phyloP scores from a whole-genome alignment of 2,329 filamentous ascomycete species.

The Gyromitra esculenta region DNA sequence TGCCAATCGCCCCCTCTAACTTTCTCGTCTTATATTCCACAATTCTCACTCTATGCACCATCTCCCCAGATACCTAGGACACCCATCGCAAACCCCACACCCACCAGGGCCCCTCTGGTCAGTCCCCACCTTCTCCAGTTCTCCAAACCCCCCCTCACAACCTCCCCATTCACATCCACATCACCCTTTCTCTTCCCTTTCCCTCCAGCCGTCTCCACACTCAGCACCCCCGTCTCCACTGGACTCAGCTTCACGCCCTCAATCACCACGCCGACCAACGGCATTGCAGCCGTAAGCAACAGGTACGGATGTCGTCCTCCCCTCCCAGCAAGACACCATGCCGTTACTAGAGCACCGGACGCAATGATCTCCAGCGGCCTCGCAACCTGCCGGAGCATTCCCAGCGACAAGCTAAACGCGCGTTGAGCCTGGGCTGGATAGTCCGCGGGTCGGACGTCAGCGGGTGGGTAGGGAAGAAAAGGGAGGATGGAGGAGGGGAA shows the following conservation, averaged over 20 bases:
- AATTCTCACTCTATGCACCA: slow-evolving; percentile 25
- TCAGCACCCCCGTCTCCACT: slow-evolving; percentile 49
- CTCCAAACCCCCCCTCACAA: slow-evolving; percentile 51
- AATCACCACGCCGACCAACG: slow-evolving; percentile 36
- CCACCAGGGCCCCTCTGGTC: slow-evolving; percentile 49
- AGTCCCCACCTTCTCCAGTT: slow-evolving; percentile 52
- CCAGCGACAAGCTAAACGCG: slow-evolving; percentile 50
- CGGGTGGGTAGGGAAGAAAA: slow-evolving; percentile 34
- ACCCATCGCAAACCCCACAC: slow-evolving; percentile 48
- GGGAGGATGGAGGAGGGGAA: slow-evolving; percentile 35
- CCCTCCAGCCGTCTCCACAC: slow-evolving; percentile 33
- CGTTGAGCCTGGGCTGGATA: slow-evolving; percentile 52
- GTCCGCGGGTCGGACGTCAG: slow-evolving; percentile 35
- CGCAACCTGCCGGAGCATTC: slow-evolving; percentile 43
- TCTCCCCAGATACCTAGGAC: slow-evolving; percentile 54
- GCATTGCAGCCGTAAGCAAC: slow-evolving; percentile 45
- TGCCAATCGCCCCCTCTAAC: too few relatives aligned
- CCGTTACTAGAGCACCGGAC: slow-evolving; percentile 40
- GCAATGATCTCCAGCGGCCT: slow-evolving; percentile 49
- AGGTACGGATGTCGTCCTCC: slow-evolving; percentile 51
- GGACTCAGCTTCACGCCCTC: slow-evolving; percentile 39
- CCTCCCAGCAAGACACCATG: slow-evolving; percentile 45
- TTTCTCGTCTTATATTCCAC: not conserved
- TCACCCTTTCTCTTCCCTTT: slow-evolving; percentile 28
- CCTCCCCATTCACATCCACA: slow-evolving; percentile 48